A percentile compares a stretch with the other conserved stretches of the same genome.
These are phyloP conservation scores for Hyphodiscus hymeniophilus DNA, from an alignment of 495 filamentous ascomycete genomes.

Conservation along the genomic window DNA sequence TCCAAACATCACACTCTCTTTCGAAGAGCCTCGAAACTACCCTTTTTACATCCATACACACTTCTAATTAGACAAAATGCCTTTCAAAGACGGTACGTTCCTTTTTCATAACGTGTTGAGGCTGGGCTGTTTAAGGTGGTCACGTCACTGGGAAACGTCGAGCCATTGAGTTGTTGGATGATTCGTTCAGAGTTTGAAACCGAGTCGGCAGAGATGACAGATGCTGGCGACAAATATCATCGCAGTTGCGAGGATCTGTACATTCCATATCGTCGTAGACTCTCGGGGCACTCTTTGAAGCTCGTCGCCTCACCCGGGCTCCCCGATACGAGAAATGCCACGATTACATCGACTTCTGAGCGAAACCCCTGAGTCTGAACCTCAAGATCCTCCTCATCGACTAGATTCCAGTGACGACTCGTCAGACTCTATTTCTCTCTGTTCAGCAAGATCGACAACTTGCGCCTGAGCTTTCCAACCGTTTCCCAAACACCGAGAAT, in stretches of 20 bases:
- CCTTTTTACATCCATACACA: constrained; percentile 1
- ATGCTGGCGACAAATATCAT: neutral
- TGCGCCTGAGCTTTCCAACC: constrained; percentile 9
- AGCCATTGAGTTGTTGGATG: constrained; percentile 6
- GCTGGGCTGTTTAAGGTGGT: neutral
- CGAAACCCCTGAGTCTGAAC: neutral
- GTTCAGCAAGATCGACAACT: neutral
- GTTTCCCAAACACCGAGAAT: neutral
- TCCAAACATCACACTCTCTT: constrained; percentile 6
- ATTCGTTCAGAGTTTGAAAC: neutral
- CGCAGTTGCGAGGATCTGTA: neutral
- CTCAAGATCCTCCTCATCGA: neutral
- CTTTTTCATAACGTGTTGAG: constrained; percentile 11
- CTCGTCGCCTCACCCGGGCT: neutral
- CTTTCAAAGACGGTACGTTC: constrained; percentile 29
- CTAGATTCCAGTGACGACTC: neutral
- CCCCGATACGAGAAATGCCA: neutral
- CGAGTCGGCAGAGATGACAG: neutral
- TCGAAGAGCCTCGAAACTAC: constrained; percentile 7
- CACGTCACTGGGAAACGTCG: constrained; percentile 5
- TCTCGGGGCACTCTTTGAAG: neutral
- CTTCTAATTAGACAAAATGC: constrained; percentile 12
- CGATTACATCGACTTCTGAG: neutral
- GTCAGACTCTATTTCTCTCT: no score
- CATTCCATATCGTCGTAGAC: neutral